These are phyloP conservation scores for Aspergillaceae sp. DNA, from an alignment of 2,329 filamentous ascomycete genomes.

Conservation along the genomic window DNA sequence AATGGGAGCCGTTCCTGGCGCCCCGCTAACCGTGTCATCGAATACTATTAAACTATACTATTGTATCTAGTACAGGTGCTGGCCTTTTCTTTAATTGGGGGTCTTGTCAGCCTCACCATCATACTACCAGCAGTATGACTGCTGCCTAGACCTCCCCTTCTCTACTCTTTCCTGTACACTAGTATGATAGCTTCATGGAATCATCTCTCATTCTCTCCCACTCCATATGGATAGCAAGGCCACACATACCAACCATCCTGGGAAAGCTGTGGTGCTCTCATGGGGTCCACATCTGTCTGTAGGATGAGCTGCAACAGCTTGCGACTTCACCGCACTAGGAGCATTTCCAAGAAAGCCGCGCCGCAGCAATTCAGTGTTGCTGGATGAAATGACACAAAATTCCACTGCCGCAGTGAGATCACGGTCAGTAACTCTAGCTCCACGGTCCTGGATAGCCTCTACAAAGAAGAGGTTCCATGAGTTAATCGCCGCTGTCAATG, in stretches of 20 bases:
- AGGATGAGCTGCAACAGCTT: conserved; percentile 2
- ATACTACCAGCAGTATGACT: no score
- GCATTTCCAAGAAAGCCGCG: conserved; percentile 3
- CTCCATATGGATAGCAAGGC: no score
- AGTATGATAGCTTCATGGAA: no score
- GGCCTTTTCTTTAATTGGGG: no score
- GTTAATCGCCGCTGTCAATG: not conserved
- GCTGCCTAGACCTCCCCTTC: no score
- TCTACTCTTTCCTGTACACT: no score
- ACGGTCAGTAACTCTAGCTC: conserved; percentile 4
- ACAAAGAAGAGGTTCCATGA: not conserved
- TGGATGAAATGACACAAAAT: not conserved
- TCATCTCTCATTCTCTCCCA: no score
- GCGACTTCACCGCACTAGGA: conserved; percentile 1
- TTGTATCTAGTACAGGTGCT: no score
- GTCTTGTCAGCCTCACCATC: no score
- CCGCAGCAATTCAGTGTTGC: not conserved
- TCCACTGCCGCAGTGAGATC: conserved; percentile 3
- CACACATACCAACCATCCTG: not conserved
- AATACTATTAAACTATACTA: no score
- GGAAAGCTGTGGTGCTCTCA: conserved; percentile 3
- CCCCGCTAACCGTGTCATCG: no score
- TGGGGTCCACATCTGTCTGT: conserved; percentile 3
- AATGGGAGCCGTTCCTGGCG: no score
- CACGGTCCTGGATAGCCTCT: conserved; percentile 2